Evolutionary conservation across 2,329 filamentous ascomycete genomes (phyloP).

Genomic region (Xylaria sp.): DNA sequence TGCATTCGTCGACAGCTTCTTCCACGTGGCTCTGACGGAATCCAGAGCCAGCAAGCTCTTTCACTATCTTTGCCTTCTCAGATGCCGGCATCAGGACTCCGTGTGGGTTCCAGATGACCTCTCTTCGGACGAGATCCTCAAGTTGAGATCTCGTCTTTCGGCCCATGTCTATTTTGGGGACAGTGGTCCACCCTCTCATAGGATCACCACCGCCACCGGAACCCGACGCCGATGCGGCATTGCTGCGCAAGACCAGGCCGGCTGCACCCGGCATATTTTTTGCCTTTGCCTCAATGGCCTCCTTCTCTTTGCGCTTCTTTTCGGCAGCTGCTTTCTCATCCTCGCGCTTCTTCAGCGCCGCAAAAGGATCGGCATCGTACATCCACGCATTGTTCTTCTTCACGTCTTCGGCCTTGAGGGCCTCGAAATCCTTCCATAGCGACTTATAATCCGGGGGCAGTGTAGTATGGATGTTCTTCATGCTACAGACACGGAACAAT

Average conservation of each 20-base stretch:
- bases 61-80: conserved; percentile 57
- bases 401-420: conserved; percentile 74
- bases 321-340: conserved; percentile 69
- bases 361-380: conserved; percentile 94
- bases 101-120: conserved; percentile 84
- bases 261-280: conserved; percentile 57
- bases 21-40: conserved; percentile 87
- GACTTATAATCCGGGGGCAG: conserved; percentile 84
- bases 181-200: conserved; percentile 74
- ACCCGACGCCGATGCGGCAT: conserved; percentile 34
- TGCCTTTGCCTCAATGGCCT: conserved; percentile 63
- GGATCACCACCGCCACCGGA: conserved; percentile 37
- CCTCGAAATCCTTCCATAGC: conserved; percentile 86
- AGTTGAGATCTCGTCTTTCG: conserved; percentile 71
- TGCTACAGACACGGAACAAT: conserved; percentile 85
- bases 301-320: conserved; percentile 71
- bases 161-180: conserved; percentile 91
- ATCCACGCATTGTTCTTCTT: conserved; percentile 78
- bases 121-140: conserved; percentile 70
- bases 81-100: conserved; percentile 57
- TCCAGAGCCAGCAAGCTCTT: conserved; percentile 70
- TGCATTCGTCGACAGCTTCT: conserved; percentile 82
- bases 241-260: conserved; percentile 48
- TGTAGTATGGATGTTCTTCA: conserved; percentile 93
- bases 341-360: conserved; percentile 70